Conservation (phyloP, 2,329 filamentous ascomycete species). For the Apiospora marii region DNA sequence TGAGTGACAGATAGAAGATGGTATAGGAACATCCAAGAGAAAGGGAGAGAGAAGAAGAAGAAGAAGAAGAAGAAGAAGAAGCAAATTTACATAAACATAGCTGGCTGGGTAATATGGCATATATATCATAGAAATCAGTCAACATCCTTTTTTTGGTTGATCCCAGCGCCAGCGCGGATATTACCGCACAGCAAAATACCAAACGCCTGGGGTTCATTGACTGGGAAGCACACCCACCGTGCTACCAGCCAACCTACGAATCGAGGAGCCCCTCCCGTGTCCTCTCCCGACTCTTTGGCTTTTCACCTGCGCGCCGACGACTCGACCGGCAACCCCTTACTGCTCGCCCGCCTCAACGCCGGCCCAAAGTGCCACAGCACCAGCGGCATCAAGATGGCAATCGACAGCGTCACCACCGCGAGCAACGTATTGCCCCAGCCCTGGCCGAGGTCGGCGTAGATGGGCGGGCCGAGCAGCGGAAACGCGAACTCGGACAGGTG, state of each 20-base stretch:
- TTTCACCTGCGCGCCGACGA: slow-evolving; percentile 1
- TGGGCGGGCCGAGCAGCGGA: slow-evolving; percentile 53
- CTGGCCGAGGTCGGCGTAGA: slow-evolving; percentile 48
- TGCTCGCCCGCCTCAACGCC: neutral
- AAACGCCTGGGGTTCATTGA: neutral
- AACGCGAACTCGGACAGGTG: slow-evolving; percentile 55
- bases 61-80: neutral
- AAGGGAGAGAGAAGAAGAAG: neutral
- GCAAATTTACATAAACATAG: neutral
- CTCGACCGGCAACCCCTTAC: slow-evolving; percentile 4
- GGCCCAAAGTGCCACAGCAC: slow-evolving; percentile 39
- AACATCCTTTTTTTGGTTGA: neutral
- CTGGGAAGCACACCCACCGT: neutral
- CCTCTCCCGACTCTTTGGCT: no score
- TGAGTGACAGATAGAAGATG: slow-evolving; percentile 8
- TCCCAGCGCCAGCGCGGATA: neutral
- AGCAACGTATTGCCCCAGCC: slow-evolving; percentile 53
- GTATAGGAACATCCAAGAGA: neutral
- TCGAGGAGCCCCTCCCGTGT: neutral
- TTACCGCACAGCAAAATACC: neutral
- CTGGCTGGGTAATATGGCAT: neutral
- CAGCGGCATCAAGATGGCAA: slow-evolving; percentile 56
- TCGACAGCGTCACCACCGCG: slow-evolving; percentile 55
- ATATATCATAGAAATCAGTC: neutral
- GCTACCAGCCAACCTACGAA: neutral